phyloP scores from a whole-genome alignment of 2,329 filamentous ascomycete species.

The Paecilomyces niveus region DNA sequence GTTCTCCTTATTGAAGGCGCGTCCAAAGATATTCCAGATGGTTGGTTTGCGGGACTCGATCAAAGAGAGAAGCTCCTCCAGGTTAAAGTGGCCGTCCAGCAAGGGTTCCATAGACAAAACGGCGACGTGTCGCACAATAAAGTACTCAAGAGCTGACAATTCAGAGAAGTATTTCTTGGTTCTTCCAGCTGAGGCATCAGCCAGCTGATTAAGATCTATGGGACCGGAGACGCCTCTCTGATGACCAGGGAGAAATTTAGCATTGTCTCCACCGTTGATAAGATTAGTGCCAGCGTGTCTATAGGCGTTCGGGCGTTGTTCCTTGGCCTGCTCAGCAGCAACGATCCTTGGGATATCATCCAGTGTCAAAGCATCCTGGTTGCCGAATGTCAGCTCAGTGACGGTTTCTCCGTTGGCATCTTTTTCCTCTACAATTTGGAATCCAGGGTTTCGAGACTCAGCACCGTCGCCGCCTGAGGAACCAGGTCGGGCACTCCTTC shows the following conservation, averaged over 20 bases:
- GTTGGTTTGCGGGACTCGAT: conserved; percentile 91
- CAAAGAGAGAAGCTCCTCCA: conserved; percentile 84
- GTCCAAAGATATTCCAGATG: conserved; percentile 97
- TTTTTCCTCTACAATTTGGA: conserved; percentile 75
- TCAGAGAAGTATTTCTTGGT: conserved; percentile 90
- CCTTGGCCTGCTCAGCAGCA: conserved; percentile 87
- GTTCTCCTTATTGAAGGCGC: conserved; percentile 80
- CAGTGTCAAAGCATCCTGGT: conserved; percentile 83
- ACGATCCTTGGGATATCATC: conserved; percentile 96
- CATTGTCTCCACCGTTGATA: conserved; percentile 50
- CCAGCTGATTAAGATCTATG: conserved; percentile 36
- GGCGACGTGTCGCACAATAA: conserved; percentile 91
- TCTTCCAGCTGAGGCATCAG: conserved; percentile 49
- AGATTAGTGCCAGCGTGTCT: conserved; percentile 67
- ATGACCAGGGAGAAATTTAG: conserved; percentile 61
- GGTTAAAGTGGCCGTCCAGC: conserved; percentile 80
- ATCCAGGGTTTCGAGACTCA: conserved; percentile 49
- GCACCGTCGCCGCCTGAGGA: conserved; percentile 58
- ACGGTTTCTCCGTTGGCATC: conserved; percentile 62
- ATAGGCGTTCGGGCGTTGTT: conserved; percentile 76
- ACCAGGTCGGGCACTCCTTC: conserved; percentile 59
- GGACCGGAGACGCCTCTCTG: conserved; percentile 59
- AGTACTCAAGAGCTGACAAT: conserved; percentile 89
- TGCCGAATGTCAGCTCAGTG: conserved; percentile 77
- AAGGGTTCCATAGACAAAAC: conserved; percentile 92